phyloP scores from a whole-genome alignment of 805 yeast species.

The Kluyveromyces dobzhanskii region DNA sequence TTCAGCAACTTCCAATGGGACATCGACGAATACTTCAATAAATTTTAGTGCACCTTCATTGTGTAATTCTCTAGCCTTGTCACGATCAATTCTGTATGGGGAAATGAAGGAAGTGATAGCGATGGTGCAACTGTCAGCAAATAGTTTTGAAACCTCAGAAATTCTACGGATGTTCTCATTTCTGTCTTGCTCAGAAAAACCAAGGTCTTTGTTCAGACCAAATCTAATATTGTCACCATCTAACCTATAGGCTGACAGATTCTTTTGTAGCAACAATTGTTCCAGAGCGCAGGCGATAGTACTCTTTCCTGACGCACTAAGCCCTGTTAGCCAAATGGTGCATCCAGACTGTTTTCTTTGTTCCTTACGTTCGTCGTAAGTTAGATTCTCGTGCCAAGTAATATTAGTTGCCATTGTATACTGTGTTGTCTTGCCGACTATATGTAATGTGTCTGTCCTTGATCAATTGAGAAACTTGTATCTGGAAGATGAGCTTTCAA shows the following conservation, averaged over 20 bases:
- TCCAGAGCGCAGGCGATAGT: slow-evolving; percentile 94
- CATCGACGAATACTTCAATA: slow-evolving; percentile 87
- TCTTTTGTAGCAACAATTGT: slow-evolving; percentile 62
- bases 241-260: slow-evolving; percentile 71
- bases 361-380: slow-evolving; percentile 68
- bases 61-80: slow-evolving; percentile 78
- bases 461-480: no score
- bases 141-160: slow-evolving; percentile 86
- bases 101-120: slow-evolving; percentile 89
- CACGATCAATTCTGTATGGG: slow-evolving; percentile 82
- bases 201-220: slow-evolving; percentile 91
- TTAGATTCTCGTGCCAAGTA: slow-evolving; percentile 91
- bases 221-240: slow-evolving; percentile 94
- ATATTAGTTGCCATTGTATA: slow-evolving; percentile 81
- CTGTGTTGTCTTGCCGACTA: not conserved
- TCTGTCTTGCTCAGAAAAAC: slow-evolving; percentile 85
- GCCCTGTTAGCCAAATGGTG: slow-evolving; percentile 92
- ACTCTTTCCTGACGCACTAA: slow-evolving; percentile 89
- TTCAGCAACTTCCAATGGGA: slow-evolving; percentile 91
- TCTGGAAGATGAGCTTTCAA: no score
- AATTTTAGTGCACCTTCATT: slow-evolving; percentile 68
- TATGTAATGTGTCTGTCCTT: no score
- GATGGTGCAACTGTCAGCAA: slow-evolving; percentile 86
- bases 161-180: slow-evolving; percentile 93
- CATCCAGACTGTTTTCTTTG: slow-evolving; percentile 77